These are phyloP conservation scores for Tylopilus orsonianus DNA, from an alignment of 1,284 basidiomycete species.

Conservation along the genomic window DNA sequence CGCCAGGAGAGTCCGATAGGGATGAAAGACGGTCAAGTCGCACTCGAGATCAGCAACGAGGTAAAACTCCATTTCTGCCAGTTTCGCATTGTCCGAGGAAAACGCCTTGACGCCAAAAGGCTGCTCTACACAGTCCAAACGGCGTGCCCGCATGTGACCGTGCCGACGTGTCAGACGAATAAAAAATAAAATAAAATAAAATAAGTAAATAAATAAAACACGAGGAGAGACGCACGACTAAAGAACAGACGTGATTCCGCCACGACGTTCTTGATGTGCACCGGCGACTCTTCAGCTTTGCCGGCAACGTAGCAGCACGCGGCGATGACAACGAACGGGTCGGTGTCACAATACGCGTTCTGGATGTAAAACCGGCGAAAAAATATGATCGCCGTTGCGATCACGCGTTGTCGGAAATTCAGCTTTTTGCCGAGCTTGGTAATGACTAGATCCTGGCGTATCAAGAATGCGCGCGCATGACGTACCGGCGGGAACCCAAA, in stretches of 20 bases:
- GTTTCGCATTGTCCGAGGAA: slow-evolving; percentile 82
- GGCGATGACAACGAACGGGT: slow-evolving; percentile 89
- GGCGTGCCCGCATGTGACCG: too few species aligned
- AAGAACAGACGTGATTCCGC: slow-evolving; percentile 80
- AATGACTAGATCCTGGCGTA: slow-evolving; percentile 59
- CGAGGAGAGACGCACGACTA: slow-evolving; percentile 57
- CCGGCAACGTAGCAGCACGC: slow-evolving; percentile 95
- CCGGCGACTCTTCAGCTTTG: slow-evolving; percentile 94
- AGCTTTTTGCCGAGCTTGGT: slow-evolving; percentile 87
- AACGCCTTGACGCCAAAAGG: slow-evolving; percentile 75
- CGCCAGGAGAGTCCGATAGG: slow-evolving; percentile 83
- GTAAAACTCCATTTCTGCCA: slow-evolving; percentile 99
- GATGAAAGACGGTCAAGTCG: slow-evolving; percentile 91
- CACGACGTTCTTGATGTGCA: slow-evolving; percentile 93
- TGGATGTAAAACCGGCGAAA: slow-evolving; percentile 95
- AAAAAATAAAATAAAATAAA: too few species aligned
- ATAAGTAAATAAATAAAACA: too few species aligned
- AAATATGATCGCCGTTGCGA: slow-evolving; percentile 92
- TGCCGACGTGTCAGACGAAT: too few species aligned
- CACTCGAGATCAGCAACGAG: slow-evolving; percentile 96
- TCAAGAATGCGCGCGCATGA: background rate
- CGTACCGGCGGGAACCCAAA: background rate
- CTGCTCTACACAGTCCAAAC: slow-evolving; percentile 42
- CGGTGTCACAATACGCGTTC: slow-evolving; percentile 91
- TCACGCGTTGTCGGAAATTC: slow-evolving; percentile 81